Evolutionary conservation across 2,329 filamentous ascomycete species (phyloP), one percentile per base, ranked within the genome.

Genomic region (Daldinia eschscholtzii): DNA sequence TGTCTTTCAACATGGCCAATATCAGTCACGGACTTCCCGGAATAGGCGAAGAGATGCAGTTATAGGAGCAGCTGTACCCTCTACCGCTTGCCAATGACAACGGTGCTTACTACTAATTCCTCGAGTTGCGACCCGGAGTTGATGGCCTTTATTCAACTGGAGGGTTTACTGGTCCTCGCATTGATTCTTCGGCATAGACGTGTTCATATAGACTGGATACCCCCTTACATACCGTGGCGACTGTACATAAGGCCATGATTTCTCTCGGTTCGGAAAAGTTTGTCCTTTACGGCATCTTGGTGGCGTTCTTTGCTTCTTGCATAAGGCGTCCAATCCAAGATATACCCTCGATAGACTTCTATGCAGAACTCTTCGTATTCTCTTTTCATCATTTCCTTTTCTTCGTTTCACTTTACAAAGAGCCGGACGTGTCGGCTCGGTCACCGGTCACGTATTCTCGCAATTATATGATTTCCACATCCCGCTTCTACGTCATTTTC

Each of bases 41-140:
- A 63, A 87, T 88, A 74, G 85, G 85, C 67, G 84, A 86, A 67
- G 83, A 85, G 65, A 84, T 85, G 80, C 79, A 82, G 76, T 77
- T 80, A 76, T 79, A 75, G 70, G 39, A 65, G 33, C 23, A 20
- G 4, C 57, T 52, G 41, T 23, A 44, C 44, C 39, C n/a, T 30
- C 20, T 26, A 13, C n/a, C 44, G 41, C 35, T 46, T 20, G 18
- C 13, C 30, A 30, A 35, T 59, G 10, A 13, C 50, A 18, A 53
- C 53, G 42, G 59, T 13, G 48, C 33, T 57, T 23, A n/a, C 53
- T 53, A 26, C 42, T 67, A 48, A 62, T 53, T 55, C 46, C 42
- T 57, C 46, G 44, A 57, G 59, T 64, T 52, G 59, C 46, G 48
- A 23, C 57, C 44, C 39, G 41, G 44, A 59, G 67, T 50, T 50